A percentile compares a stretch with the other conserved stretches of the same genome.
Evolutionary conservation across 1,139 yeast genomes (phyloP).

Genomic region (Hyphopichia pseudoburtonii): DNA sequence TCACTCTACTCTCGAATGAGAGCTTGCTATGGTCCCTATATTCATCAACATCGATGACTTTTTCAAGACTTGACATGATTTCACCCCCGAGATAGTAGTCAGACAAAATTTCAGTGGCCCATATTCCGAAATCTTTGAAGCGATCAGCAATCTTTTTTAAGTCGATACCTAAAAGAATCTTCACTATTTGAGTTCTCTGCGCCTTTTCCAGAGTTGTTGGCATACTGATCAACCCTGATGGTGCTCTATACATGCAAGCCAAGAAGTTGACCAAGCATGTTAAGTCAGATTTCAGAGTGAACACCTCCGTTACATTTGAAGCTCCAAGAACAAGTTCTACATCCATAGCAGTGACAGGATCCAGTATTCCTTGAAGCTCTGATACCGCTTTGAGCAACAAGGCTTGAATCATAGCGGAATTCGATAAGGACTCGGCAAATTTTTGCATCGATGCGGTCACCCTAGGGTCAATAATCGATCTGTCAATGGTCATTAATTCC

Average conservation of each 20-base stretch:
- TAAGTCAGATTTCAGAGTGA: not conserved
- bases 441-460: too few relatives aligned
- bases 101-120: conserved; percentile 48
- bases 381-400: not conserved
- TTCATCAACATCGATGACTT: conserved; percentile 11
- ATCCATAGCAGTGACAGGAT: not conserved
- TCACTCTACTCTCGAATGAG: conserved; percentile 10
- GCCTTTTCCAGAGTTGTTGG: too few relatives aligned
- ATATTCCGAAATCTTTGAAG: conserved; percentile 25
- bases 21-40: conserved; percentile 7
- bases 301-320: not conserved
- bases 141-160: not conserved
- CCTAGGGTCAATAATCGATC: too few relatives aligned
- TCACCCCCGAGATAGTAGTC: conserved; percentile 29
- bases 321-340: not conserved
- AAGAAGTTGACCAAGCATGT: not conserved
- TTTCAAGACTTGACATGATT: conserved; percentile 9
- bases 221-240: too few relatives aligned
- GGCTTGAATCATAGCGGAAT: not conserved
- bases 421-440: not conserved
- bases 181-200: not conserved
- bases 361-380: not conserved
- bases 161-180: not conserved
- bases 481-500: not conserved
- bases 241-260: too few relatives aligned